Evolutionary conservation across 495 filamentous ascomycete genomes (phyloP).

Genomic region (Penicillium steckii): DNA sequence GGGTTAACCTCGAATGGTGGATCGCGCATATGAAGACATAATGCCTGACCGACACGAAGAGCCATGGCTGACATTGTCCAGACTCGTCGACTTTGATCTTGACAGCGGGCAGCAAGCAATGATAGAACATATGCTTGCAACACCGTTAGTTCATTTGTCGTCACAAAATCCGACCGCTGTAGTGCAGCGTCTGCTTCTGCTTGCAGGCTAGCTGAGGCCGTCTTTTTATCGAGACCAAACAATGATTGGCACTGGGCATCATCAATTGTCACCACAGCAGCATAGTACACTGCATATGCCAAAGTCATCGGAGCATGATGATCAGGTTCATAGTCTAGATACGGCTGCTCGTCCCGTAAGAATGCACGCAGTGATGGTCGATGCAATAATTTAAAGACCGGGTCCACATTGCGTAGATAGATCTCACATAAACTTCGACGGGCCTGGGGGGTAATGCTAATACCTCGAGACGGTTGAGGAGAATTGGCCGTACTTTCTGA

Average conservation of each 20-base stretch:
- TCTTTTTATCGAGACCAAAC: slow-evolving; percentile 40
- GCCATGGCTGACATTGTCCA: slow-evolving; percentile 66
- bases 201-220: slow-evolving; percentile 44
- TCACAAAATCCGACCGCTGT: slow-evolving; percentile 50
- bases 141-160: slow-evolving; percentile 53
- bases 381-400: slow-evolving; percentile 41
- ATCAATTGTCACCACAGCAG: slow-evolving; percentile 44
- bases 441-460: slow-evolving; percentile 1
- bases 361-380: slow-evolving; percentile 31
- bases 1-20: slow-evolving; percentile 33
- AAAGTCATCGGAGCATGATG: slow-evolving; percentile 41
- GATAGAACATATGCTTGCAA: slow-evolving; percentile 58
- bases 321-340: slow-evolving; percentile 31
- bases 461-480: slow-evolving; percentile 8
- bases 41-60: slow-evolving; percentile 64
- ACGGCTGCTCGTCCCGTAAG: slow-evolving; percentile 27
- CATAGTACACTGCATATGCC: slow-evolving; percentile 52
- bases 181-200: slow-evolving; percentile 49
- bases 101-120: slow-evolving; percentile 41
- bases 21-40: slow-evolving; percentile 56
- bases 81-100: slow-evolving; percentile 39
- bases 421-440: slow-evolving; percentile 28
- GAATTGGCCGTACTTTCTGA: slow-evolving; percentile 16
- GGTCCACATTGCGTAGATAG: slow-evolving; percentile 38
- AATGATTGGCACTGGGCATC: slow-evolving; percentile 37